Evolutionary conservation across 2,329 filamentous ascomycete species (phyloP).

Genomic region (Clarireedia monteithiana): DNA sequence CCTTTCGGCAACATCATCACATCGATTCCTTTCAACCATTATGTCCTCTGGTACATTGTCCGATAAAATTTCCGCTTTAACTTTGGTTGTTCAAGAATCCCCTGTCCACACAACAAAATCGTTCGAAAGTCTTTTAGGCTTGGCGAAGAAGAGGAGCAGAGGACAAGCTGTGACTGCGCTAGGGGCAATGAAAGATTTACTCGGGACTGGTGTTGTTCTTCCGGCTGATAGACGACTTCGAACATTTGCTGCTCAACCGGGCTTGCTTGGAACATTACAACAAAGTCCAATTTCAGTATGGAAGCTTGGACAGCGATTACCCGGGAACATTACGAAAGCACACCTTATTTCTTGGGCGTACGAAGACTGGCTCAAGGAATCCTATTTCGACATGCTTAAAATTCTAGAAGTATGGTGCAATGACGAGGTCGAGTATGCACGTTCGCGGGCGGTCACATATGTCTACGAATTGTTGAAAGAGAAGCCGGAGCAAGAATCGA

Average conservation of each 20-base stretch:
- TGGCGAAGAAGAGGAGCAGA: conserved; percentile 91
- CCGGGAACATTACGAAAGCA: conserved; percentile 62
- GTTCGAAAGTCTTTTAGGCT: conserved; percentile 70
- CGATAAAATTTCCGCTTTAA: conserved; percentile 93
- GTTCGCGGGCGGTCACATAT: conserved; percentile 80
- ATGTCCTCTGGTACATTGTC: conserved; percentile 94
- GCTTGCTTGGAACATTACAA: conserved; percentile 63
- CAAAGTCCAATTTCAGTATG: conserved; percentile 50
- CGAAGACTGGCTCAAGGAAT: conserved; percentile 90
- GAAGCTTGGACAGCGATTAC: conserved; percentile 62
- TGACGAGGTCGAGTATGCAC: conserved; percentile 91
- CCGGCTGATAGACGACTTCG: conserved; percentile 75
- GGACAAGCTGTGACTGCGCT: conserved; percentile 90
- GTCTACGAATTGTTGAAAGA: conserved; percentile 87
- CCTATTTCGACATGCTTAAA: conserved; percentile 89
- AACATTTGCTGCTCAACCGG: conserved; percentile 72
- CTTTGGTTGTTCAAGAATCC: conserved; percentile 90
- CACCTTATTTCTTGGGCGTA: conserved; percentile 86
- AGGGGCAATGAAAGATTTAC: conserved; percentile 85
- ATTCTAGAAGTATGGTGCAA: conserved; percentile 87
- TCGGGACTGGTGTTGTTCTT: conserved; percentile 80
- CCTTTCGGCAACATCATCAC: conserved; percentile 72
- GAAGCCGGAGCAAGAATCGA: conserved; percentile 95
- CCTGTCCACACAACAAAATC: conserved; percentile 88
- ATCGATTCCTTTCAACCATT: conserved; percentile 94